Evolutionary conservation across 208 protist species (phyloP).

Genomic region (Trypanosoma scelopori): DNA sequence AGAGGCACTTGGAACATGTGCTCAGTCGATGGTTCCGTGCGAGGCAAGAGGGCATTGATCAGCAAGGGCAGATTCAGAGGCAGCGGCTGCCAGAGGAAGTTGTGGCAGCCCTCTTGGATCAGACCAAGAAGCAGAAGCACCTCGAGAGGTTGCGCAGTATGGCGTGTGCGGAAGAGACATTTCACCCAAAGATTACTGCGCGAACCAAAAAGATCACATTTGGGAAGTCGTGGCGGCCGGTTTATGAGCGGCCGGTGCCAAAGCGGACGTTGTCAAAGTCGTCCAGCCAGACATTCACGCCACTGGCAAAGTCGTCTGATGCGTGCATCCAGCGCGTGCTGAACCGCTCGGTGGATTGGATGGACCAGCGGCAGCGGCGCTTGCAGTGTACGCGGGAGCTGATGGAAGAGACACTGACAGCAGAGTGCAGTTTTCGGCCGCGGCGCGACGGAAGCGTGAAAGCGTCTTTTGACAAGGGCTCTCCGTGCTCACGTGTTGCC

Average conservation of each 20-base stretch:
- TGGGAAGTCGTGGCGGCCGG: constrained; percentile 4
- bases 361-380: constrained; percentile 25
- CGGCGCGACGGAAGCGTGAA: constrained; percentile 20
- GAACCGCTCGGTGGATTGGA: constrained; percentile 31
- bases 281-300: neutral
- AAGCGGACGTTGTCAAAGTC: neutral
- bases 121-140: neutral
- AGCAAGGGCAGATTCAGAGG: neutral
- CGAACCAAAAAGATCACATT: neutral
- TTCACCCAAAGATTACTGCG: constrained; percentile 8
- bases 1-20: constrained; percentile 34
- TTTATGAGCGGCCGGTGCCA: constrained; percentile 13
- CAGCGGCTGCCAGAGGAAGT: neutral
- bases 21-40: constrained; percentile 20
- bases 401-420: constrained; percentile 28
- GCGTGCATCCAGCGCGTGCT: constrained; percentile 31
- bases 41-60: neutral
- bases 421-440: constrained; percentile 50
- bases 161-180: neutral
- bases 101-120: constrained; percentile 3
- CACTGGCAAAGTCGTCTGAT: constrained; percentile 6
- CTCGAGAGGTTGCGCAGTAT: neutral
- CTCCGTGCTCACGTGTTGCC: neutral
- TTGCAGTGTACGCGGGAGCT: constrained; percentile 23
- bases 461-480: constrained; percentile 9